These are phyloP conservation scores for Scutellaria minor DNA, from an alignment of 257 asterid genomes.

Conservation along the genomic window DNA sequence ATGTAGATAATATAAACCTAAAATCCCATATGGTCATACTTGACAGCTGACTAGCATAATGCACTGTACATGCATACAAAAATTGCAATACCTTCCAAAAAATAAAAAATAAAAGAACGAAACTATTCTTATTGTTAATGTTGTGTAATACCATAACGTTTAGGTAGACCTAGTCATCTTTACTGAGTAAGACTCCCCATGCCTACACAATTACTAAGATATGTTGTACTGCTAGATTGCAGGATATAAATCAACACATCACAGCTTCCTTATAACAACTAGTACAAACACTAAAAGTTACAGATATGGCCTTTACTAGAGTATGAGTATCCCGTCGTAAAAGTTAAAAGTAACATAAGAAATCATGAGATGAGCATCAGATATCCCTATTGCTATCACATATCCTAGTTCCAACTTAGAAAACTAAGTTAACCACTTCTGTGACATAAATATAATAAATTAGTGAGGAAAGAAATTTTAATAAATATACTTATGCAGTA, in stretches of 20 bases:
- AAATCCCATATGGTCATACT: constrained; percentile 9
- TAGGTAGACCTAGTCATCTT: neutral
- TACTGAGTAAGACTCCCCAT: constrained; percentile 21
- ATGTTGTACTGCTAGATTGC: neutral
- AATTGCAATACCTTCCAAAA: neutral
- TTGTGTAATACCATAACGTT: neutral
- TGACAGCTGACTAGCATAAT: neutral
- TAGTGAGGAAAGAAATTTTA: too few relatives aligned
- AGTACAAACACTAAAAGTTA: neutral
- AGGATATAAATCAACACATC: constrained; percentile 5
- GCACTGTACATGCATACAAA: constrained; percentile 12
- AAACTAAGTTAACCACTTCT: constrained; percentile 14
- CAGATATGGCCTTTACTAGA: neutral
- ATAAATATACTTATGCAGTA: neutral
- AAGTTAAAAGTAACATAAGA: neutral
- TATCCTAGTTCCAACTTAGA: constrained; percentile 8
- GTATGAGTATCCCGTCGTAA: too few relatives aligned
- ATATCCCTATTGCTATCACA: constrained; percentile 21
- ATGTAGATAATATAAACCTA: neutral
- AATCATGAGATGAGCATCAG: neutral
- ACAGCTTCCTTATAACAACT: neutral
- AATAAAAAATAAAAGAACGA: neutral
- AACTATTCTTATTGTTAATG: neutral
- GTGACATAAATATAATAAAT: neutral
- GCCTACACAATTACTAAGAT: neutral